Conservation (phyloP, 2,329 filamentous ascomycete genomes). For the Epichloe glyceriae region DNA sequence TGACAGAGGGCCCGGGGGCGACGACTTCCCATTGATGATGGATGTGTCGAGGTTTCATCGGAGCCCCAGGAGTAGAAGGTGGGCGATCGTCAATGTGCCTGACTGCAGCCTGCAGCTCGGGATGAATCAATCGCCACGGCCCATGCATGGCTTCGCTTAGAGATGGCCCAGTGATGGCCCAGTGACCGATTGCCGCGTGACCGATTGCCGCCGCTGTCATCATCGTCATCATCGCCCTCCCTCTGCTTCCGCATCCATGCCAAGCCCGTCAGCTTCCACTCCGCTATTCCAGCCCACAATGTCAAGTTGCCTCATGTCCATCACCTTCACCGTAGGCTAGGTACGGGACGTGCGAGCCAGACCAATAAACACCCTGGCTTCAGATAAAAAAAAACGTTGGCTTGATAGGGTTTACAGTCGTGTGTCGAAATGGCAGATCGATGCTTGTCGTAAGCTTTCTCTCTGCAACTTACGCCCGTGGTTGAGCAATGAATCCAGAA, state of each 20-base stretch:
- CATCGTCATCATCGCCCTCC: not conserved
- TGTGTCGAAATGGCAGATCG: no score
- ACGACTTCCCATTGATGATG: no score
- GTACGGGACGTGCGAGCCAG: not conserved
- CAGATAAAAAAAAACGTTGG: not conserved
- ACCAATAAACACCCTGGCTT: not conserved
- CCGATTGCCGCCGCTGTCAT: not conserved
- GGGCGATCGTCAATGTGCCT: not conserved
- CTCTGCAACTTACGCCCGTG: no score
- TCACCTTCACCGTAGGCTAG: not conserved
- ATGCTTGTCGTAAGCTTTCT: no score
- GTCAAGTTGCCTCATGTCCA: not conserved
- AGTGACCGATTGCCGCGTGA: not conserved
- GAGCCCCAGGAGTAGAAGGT: not conserved
- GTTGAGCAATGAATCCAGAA: no score
- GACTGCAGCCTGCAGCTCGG: not conserved
- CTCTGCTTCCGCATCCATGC: no score
- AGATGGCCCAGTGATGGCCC: not conserved
- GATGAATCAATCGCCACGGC: not conserved
- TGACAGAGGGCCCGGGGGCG: no score
- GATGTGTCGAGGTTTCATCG: not conserved
- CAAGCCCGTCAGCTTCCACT: not conserved
- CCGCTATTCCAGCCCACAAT: not conserved
- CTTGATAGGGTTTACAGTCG: not conserved
- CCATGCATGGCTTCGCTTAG: not conserved